phyloP scores from a whole-genome alignment of 2,329 filamentous ascomycete species.

The Spiromastix sp. region DNA sequence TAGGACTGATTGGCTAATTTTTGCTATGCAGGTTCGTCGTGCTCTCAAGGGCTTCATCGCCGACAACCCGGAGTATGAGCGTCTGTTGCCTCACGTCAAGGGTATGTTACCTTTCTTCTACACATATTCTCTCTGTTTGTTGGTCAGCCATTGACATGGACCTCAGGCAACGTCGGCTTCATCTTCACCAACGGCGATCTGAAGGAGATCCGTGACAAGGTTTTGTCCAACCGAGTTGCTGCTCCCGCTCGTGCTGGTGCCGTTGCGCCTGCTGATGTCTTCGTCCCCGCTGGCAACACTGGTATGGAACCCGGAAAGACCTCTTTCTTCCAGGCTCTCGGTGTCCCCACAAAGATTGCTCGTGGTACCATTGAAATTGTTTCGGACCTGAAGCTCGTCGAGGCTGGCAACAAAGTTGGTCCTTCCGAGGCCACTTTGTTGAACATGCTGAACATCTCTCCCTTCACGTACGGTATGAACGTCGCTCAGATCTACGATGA shows the following conservation, averaged over 20 bases:
- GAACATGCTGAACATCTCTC: conserved; percentile 99
- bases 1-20: neutral
- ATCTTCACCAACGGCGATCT: conserved; percentile 98
- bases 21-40: conserved; percentile 85
- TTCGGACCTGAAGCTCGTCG: conserved; percentile 92
- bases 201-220: conserved; percentile 86
- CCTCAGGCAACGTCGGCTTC: conserved; percentile 85
- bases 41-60: conserved; percentile 87
- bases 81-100: conserved; percentile 88
- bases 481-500: conserved; percentile 95
- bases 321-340: conserved; percentile 99
- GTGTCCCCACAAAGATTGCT: conserved; percentile 99
- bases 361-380: conserved; percentile 99
- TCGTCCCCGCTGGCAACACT: conserved; percentile 94
- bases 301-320: conserved; percentile 99
- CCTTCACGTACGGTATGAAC: conserved; percentile 98
- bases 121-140: conserved; percentile 4
- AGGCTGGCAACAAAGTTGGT: conserved; percentile 87
- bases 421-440: conserved; percentile 96
- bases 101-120: conserved; percentile 36
- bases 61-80: conserved; percentile 95
- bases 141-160: conserved; percentile 2
- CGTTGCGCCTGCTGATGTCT: conserved; percentile 86
- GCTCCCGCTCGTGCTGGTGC: conserved; percentile 97
- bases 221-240: conserved; percentile 92